Evolutionary conservation across 2,329 filamentous ascomycete species (phyloP), one percentile per base, ranked within the genome.

Genomic region (Diatrype stigma): DNA sequence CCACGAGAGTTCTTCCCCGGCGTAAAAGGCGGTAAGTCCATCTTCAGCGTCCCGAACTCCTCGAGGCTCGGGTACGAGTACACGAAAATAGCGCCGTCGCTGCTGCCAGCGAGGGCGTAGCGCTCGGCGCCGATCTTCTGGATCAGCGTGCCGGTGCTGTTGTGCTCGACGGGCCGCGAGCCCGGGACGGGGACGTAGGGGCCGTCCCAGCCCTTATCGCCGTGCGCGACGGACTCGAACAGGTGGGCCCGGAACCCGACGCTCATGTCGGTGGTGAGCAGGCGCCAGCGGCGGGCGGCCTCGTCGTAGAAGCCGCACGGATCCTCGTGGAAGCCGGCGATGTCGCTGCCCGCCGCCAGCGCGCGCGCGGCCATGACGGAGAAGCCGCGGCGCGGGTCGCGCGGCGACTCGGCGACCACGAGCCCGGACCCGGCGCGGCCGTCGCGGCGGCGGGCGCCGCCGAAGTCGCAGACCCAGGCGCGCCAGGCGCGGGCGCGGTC

Each of bases 391-490:
- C 46, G 46, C 21, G 46, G 46, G 21, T 47, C 46, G 32, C 21
- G 46, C 32, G 32, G 12, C 8, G 46, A 47, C 21, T 47, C 46
- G 2, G 46, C 46, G 26, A 28, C 46, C 10, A 47, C 21, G 5
- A 47, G 32, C 14, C 46, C 46, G 12, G 46, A 21, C 7, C 12
- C 19, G 5, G 21, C 46, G 22, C 46, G 26, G 14, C 46, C 32
- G 11, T 47, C 46, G 10, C 10, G 30, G 34, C 38, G 38, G 17
- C 7, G 12, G 3, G 46, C 35, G n/a, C 46, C 46, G 34, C 46
- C 46, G 21, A 47, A 47, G 34, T 47, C 46, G 34, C 46, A 47
- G 22, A 28, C 21, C 46, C 46, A 47, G n/a, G 46, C 46, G 16
- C 37, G 32, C 46, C 46, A 47, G 16, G 26, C 22, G 12, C 32